Evolutionary conservation across 2,329 filamentous ascomycete species (phyloP).

Genomic region (Aspergillus unguis): DNA sequence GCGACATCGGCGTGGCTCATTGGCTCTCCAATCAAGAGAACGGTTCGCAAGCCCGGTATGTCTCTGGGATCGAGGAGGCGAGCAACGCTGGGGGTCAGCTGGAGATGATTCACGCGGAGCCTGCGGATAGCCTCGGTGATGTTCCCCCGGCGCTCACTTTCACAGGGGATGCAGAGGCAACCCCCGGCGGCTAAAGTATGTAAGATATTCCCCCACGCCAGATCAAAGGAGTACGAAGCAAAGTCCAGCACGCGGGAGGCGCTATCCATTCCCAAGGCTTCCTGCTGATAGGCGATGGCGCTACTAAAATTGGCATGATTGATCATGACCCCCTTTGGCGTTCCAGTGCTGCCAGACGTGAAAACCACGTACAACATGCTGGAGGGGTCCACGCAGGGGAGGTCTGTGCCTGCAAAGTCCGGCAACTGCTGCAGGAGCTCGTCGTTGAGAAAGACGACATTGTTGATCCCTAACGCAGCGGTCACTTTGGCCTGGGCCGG

Average conservation of each 20-base stretch:
- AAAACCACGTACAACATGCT: slow-evolving; percentile 7
- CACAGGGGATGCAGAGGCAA: not conserved
- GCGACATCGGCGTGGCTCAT: not conserved
- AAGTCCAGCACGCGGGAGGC: not conserved
- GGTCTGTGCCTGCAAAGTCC: not conserved
- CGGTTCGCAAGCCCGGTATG: not conserved
- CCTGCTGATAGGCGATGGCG: not conserved
- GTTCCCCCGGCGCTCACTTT: not conserved
- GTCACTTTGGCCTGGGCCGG: no score
- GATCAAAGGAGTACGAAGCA: not conserved
- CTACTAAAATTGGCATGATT: not conserved
- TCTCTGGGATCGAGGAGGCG: not conserved
- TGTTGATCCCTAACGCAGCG: not conserved
- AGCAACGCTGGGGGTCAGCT: not conserved
- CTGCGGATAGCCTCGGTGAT: not conserved
- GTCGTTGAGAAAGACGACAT: no score
- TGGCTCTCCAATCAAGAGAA: slow-evolving; percentile 7
- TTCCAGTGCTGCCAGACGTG: not conserved
- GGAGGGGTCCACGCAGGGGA: not conserved
- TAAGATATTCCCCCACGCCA: not conserved
- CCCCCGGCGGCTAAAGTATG: not conserved
- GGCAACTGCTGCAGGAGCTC: not conserved
- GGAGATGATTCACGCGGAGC: not conserved
- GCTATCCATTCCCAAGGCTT: not conserved
- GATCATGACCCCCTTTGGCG: not conserved